These are phyloP conservation scores for Hippophae rhamnoides DNA, from an alignment of 306 rosid species.

Conservation along the genomic window DNA sequence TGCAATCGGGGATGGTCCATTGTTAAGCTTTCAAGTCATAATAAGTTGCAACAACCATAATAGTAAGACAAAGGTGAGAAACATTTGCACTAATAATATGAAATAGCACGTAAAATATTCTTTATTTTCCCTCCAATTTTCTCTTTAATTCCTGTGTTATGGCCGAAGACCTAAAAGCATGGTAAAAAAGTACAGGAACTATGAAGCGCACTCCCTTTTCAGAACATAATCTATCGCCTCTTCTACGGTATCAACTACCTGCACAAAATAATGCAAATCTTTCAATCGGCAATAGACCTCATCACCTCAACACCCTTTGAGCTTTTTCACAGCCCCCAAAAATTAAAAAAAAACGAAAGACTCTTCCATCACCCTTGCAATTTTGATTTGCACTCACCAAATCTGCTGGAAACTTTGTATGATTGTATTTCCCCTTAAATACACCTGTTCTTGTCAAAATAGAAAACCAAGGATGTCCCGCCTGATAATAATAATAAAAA, in stretches of 20 bases:
- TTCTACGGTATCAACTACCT: constrained; percentile 33
- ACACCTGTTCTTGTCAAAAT: constrained; percentile 24
- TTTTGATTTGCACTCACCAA: constrained; percentile 8
- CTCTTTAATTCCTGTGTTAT: no score
- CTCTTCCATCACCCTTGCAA: not conserved
- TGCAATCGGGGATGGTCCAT: no score
- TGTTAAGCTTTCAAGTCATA: no score
- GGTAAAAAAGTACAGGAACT: not conserved
- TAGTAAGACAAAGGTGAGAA: no score
- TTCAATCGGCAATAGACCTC: not conserved
- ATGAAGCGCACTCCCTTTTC: constrained; percentile 19
- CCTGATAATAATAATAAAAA: constrained; percentile 7
- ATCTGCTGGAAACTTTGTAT: constrained; percentile 29
- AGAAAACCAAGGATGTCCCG: constrained; percentile 24
- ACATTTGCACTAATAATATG: no score
- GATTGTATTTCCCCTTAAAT: constrained; percentile 23
- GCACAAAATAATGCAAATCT: not conserved
- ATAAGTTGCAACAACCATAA: no score
- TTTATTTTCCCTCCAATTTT: no score
- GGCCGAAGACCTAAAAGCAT: not conserved
- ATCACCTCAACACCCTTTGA: not conserved
- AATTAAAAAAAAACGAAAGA: no score
- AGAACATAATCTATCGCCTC: constrained; percentile 35
- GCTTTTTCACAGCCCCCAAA: not conserved
- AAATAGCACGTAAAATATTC: no score